Evolutionary conservation across 1,284 basidiomycete species (phyloP).

Genomic region (Marasmius tenuissimus): DNA sequence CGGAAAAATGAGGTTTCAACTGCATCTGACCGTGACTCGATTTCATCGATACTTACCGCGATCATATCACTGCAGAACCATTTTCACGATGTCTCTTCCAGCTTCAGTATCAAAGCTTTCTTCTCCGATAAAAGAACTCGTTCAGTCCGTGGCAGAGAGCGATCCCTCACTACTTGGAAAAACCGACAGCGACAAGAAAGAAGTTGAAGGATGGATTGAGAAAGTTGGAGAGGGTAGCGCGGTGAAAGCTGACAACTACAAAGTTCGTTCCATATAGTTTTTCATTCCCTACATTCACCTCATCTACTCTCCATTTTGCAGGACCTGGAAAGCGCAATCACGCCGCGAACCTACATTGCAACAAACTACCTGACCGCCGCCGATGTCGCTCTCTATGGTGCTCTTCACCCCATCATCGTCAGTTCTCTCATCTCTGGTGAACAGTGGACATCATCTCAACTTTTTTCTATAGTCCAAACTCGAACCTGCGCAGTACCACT

Average conservation of each 20-base stretch:
- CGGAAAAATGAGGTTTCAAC: constrained; percentile 24
- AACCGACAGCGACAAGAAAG: constrained; percentile 60
- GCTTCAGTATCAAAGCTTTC: constrained; percentile 50
- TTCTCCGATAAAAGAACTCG: constrained; percentile 58
- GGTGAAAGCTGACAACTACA: constrained; percentile 45
- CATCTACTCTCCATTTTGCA: constrained; percentile 28
- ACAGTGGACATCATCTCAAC: neutral
- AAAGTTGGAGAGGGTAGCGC: constrained; percentile 57
- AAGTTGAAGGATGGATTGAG: constrained; percentile 69
- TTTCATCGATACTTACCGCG: constrained; percentile 37
- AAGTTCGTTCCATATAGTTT: constrained; percentile 35
- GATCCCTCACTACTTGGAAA: constrained; percentile 44
- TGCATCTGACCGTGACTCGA: constrained; percentile 28
- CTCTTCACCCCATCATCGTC: constrained; percentile 78
- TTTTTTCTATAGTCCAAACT: constrained; percentile 54
- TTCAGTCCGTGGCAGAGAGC: constrained; percentile 47
- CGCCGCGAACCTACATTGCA: constrained; percentile 80
- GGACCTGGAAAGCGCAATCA: constrained; percentile 74
- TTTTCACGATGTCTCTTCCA: constrained; percentile 55
- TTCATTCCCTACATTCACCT: neutral
- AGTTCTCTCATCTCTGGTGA: constrained; percentile 26
- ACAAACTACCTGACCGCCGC: constrained; percentile 83
- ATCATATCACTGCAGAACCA: constrained; percentile 24
- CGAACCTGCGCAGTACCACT: constrained; percentile 67
- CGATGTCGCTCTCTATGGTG: constrained; percentile 83